Base-by-base conservation (phyloP, 495 filamentous ascomycete species). In the Parathielavia hyrcaniae region DNA sequence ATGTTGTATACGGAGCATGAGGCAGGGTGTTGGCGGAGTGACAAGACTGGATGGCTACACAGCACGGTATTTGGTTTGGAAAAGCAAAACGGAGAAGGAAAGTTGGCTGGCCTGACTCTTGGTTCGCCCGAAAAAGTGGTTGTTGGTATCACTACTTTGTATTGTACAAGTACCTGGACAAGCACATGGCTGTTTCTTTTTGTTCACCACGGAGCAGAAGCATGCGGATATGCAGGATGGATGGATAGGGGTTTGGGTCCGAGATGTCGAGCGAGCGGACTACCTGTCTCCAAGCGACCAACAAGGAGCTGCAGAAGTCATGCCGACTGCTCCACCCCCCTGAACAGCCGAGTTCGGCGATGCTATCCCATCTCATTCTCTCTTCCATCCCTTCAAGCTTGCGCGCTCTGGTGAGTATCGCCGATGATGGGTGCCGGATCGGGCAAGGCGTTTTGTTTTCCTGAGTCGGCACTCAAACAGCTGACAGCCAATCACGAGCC, bases 31-130 rank as follows among this genome's bases (percentile, higher is more conserved):
- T 17, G 43, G 13, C n/a, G 54, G 47, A 43, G 19, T 50, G 38
- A 51, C 26, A n/a, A 57, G 55, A 57, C 17, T 57, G 54, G 54
- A 57, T 35, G 46, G 55, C 46, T 50, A 50, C 55, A 57, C 55
- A 47, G 46, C 55, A 57, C 50, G 55, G 46, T 57, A n/a, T 40
- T 44, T 34, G 55, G 38, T 0, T 57, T 23, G 22, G 55, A 50
- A 50, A 44, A 57, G 46, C 22, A 36, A 46, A 26, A 47, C 17
- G 43, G 35, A 30, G 20, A 39, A 36, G n/a, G n/a, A 38, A 40
- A 44, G 47, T 57, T 44, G 47, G 47, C 55, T 57, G 55, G 55
- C 19, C 55, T 50, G 46, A 57, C 55, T n/a, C n/a, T n/a, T 48
- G 35, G 43, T 50, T 56, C 36, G 55, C 55, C 35, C 22, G 45